Percentiles rank a stretch among this genome's conserved stretches.
Conservation (phyloP, 1,139 yeast species). For the Hansenula sp. region DNA sequence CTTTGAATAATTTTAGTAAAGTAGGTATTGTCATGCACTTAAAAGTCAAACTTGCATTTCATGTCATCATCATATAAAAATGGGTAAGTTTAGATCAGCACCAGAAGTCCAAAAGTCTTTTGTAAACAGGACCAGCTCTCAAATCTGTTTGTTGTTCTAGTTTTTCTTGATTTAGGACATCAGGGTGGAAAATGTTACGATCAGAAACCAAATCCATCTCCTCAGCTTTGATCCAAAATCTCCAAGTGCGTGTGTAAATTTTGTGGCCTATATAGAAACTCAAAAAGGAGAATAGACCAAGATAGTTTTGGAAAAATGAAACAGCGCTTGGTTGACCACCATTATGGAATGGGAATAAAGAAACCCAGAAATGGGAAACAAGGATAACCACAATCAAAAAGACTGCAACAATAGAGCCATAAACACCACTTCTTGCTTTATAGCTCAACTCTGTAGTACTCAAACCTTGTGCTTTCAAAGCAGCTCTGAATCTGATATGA, state of each 20-base stretch:
- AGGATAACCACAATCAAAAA: constrained; percentile 54
- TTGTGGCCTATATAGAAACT: constrained; percentile 43
- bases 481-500: constrained; percentile 70
- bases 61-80: too few species aligned
- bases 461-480: constrained; percentile 57
- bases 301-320: constrained; percentile 45
- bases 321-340: constrained; percentile 37
- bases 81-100: too few species aligned
- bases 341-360: constrained; percentile 59
- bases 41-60: too few species aligned
- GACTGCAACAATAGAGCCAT: constrained; percentile 62
- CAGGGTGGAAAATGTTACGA: constrained; percentile 39
- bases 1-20: too few species aligned
- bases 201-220: constrained; percentile 51
- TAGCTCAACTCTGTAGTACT: constrained; percentile 57
- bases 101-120: constrained; percentile 8
- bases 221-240: constrained; percentile 30
- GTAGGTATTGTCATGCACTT: too few species aligned
- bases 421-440: constrained; percentile 55
- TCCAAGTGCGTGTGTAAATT: constrained; percentile 35
- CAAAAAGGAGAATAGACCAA: constrained; percentile 45
- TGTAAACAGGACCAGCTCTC: constrained; percentile 6
- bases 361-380: constrained; percentile 71
- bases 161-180: constrained; percentile 14
- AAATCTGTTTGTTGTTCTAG: constrained; percentile 8